Percentiles rank a stretch among this genome's conserved stretches.
Evolutionary conservation across 345 rosid species (phyloP).

Genomic region (Eucalyptus cladocalyx): DNA sequence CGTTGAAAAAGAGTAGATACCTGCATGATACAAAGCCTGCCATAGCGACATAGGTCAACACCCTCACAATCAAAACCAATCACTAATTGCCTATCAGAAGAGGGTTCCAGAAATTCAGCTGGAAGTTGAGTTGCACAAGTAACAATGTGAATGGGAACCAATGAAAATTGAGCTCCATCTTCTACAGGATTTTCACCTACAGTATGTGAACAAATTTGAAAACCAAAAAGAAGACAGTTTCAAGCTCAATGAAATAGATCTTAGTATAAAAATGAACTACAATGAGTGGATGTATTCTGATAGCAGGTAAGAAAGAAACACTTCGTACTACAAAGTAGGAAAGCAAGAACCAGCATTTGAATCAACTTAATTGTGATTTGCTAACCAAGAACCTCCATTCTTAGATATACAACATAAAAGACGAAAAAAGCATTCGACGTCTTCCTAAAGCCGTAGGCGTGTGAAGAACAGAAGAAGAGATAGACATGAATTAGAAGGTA

Average conservation of each 20-base stretch:
- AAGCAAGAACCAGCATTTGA: neutral
- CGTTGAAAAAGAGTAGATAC: slow-evolving; percentile 5
- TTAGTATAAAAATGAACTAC: neutral
- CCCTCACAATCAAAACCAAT: slow-evolving; percentile 96
- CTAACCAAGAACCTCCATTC: neutral
- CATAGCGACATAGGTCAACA: slow-evolving; percentile 74
- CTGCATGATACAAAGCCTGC: slow-evolving; percentile 92
- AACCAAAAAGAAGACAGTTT: neutral
- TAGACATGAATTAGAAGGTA: neutral
- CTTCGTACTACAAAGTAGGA: neutral
- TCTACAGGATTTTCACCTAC: slow-evolving; percentile 35
- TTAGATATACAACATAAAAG: neutral
- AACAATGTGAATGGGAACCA: slow-evolving; percentile 58
- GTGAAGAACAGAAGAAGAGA: neutral
- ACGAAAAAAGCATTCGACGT: neutral
- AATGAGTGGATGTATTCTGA: neutral
- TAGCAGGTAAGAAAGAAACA: neutral
- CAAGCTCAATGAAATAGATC: neutral
- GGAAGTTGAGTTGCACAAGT: slow-evolving; percentile 71
- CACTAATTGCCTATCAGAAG: slow-evolving; percentile 40
- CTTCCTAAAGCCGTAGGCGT: neutral
- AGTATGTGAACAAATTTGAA: neutral
- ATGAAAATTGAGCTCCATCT: slow-evolving; percentile 20
- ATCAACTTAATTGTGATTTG: neutral
- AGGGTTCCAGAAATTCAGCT: slow-evolving; percentile 63